A percentile compares a stretch with the other conserved stretches of the same genome.
Conservation (phyloP, 2,329 filamentous ascomycete genomes). For the Pseudogymnoascus pannorum region DNA sequence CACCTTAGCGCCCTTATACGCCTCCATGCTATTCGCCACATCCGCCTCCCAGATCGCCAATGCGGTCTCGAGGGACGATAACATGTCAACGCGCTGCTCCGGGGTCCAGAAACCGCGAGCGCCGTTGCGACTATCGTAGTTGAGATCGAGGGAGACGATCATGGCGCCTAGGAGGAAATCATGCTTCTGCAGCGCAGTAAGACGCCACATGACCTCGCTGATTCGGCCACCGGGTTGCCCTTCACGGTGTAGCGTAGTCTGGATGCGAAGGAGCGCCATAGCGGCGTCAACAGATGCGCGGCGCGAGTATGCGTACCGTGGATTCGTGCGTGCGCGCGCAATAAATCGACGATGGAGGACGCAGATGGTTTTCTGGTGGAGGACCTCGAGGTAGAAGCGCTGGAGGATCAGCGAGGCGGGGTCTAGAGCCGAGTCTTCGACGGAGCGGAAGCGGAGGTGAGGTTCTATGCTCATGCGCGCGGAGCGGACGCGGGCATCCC, state of each 20-base stretch:
- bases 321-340: constrained; percentile 66
- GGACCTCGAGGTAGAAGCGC: constrained; percentile 72
- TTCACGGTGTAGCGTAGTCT: constrained; percentile 69
- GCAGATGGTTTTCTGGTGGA: constrained; percentile 84
- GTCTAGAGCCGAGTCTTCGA: constrained; percentile 69
- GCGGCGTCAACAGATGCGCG: constrained; percentile 80
- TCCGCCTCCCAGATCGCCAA: constrained; percentile 73
- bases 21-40: constrained; percentile 74
- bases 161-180: constrained; percentile 85
- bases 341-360: constrained; percentile 86
- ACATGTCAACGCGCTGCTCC: constrained; percentile 65
- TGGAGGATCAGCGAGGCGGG: constrained; percentile 81
- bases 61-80: constrained; percentile 63
- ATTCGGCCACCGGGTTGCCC: constrained; percentile 65
- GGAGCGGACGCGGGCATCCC: constrained; percentile 55
- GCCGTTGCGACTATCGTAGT: constrained; percentile 47
- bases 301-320: constrained; percentile 76
- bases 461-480: constrained; percentile 64
- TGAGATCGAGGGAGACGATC: constrained; percentile 74
- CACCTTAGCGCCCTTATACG: constrained; percentile 75
- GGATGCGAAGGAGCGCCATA: constrained; percentile 70
- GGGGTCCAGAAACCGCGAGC: constrained; percentile 44
- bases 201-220: constrained; percentile 65
- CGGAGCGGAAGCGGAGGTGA: constrained; percentile 66
- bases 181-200: constrained; percentile 65